Evolutionary conservation across 305 asterid genomes (phyloP).

Genomic region (Ajuga reptans): DNA sequence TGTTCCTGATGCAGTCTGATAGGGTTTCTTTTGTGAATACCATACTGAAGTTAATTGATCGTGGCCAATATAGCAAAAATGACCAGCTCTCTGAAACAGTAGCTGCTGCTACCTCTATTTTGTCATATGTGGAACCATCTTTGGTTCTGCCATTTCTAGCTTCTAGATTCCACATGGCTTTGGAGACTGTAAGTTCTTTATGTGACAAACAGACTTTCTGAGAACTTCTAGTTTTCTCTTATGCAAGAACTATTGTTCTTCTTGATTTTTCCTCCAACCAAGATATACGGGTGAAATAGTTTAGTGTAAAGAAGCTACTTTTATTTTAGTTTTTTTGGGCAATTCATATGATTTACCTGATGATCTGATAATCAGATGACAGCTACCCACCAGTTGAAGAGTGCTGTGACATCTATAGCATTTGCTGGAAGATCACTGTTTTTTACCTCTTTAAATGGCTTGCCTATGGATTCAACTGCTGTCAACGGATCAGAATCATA

Average conservation of each 20-base stretch:
- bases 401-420: constrained; percentile 89
- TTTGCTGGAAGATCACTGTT: constrained; percentile 79
- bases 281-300: constrained; percentile 5
- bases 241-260: not conserved
- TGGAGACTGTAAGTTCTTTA: constrained; percentile 76
- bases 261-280: not conserved
- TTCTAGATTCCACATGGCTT: constrained; percentile 91
- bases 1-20: constrained; percentile 57
- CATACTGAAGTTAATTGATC: constrained; percentile 82
- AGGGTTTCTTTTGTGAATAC: constrained; percentile 71
- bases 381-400: constrained; percentile 99
- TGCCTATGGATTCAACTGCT: constrained; percentile 37
- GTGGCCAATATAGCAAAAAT: constrained; percentile 97
- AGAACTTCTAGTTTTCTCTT: not conserved
- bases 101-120: constrained; percentile 81
- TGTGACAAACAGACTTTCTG: not conserved
- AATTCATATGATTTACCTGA: constrained; percentile 21
- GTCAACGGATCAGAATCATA: constrained; percentile 47
- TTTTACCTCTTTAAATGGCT: constrained; percentile 46
- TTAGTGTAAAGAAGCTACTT: constrained; percentile 5
- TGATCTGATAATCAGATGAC: constrained; percentile 59
- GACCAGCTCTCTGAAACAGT: constrained; percentile 91
- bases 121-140: constrained; percentile 92
- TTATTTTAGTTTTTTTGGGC: constrained; percentile 6
- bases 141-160: constrained; percentile 88